These are phyloP conservation scores for Leptomonas seymouri DNA, from an alignment of 208 protist genomes.

Conservation along the genomic window DNA sequence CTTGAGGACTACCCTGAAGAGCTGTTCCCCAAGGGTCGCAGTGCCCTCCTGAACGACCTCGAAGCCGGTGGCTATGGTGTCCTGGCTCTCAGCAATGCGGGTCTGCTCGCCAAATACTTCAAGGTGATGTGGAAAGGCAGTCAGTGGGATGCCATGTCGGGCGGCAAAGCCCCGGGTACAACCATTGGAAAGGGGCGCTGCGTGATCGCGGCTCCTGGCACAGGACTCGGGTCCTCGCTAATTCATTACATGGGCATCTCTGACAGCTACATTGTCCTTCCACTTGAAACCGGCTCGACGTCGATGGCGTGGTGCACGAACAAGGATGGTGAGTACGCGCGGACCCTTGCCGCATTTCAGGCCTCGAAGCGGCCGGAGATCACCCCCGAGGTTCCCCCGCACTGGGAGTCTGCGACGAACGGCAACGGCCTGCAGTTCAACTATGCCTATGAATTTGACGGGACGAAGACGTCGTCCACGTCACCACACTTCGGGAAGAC, in stretches of 20 bases:
- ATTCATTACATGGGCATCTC: constrained; percentile 52
- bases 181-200: constrained; percentile 49
- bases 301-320: constrained; percentile 33
- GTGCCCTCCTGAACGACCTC: constrained; percentile 70
- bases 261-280: constrained; percentile 44
- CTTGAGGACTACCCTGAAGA: constrained; percentile 51
- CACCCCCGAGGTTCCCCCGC: constrained; percentile 27
- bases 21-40: constrained; percentile 61
- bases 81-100: constrained; percentile 52
- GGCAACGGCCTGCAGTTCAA: constrained; percentile 54
- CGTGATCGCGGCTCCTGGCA: constrained; percentile 64
- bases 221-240: constrained; percentile 63
- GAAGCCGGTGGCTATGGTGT: constrained; percentile 70
- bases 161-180: constrained; percentile 21
- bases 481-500: constrained; percentile 22
- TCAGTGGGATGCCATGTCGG: constrained; percentile 39
- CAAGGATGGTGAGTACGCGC: constrained; percentile 21
- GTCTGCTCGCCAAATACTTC: constrained; percentile 61
- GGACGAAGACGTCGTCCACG: constrained; percentile 2
- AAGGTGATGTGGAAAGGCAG: constrained; percentile 73
- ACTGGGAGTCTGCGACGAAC: constrained; percentile 50
- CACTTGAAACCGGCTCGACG: constrained; percentile 55
- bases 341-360: constrained; percentile 29
- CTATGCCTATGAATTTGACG: constrained; percentile 43
- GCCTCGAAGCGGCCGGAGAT: constrained; percentile 13